phyloP scores from a whole-genome alignment of 768 basidiomycete genomes.

The Gymnopilus dilepis region DNA sequence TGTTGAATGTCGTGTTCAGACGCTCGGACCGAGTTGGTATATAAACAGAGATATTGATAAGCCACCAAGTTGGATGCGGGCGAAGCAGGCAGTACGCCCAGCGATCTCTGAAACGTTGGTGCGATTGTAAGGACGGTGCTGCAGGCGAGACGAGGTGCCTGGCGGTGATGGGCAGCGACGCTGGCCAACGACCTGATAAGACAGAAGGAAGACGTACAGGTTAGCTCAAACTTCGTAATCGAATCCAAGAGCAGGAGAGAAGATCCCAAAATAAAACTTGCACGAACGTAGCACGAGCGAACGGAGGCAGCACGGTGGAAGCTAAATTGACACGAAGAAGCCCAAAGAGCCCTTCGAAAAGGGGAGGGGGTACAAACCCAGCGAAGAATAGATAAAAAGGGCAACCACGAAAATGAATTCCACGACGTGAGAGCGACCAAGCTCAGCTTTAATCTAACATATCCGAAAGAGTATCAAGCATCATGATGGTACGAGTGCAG shows the following conservation, averaged over 20 bases:
- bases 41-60: constrained; percentile 12
- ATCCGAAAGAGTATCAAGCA: constrained; percentile 1
- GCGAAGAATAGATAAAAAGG: constrained; percentile 17
- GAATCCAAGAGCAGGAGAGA: constrained; percentile 1
- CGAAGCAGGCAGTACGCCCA: constrained; percentile 6
- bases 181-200: constrained; percentile 7
- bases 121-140: neutral
- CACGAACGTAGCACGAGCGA: constrained; percentile 6
- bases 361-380: constrained; percentile 14
- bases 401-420: constrained; percentile 6
- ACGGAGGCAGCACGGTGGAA: constrained; percentile 8
- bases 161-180: constrained; percentile 4
- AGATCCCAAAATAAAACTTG: constrained; percentile 1
- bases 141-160: neutral
- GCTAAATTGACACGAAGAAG: constrained; percentile 27
- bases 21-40: neutral
- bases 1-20: neutral
- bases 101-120: constrained; percentile 3
- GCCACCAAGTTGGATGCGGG: neutral
- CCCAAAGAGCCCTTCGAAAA: constrained; percentile 17
- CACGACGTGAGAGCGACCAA: constrained; percentile 6
- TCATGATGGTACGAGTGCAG: constrained; percentile 7
- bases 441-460: constrained; percentile 10
- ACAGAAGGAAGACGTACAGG: constrained; percentile 2
- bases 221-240: constrained; percentile 12